Base-by-base conservation (phyloP, 2,329 filamentous ascomycete genomes). In the Colletotrichum siamense region DNA sequence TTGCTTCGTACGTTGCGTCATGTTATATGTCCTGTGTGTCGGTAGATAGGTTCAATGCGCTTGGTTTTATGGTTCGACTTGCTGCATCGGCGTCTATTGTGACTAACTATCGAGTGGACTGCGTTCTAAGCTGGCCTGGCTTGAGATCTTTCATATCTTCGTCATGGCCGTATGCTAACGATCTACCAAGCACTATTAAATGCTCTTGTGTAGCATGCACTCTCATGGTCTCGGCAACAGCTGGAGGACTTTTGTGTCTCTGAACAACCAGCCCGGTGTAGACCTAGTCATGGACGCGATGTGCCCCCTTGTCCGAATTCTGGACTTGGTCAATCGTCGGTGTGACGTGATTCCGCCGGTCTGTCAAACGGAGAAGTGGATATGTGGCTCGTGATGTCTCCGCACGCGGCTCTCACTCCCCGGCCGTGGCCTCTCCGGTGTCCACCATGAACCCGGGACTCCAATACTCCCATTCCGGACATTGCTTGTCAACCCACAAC, bases 401-500 rank as follows among this genome's bases (percentile, higher is more conserved):
- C 34, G 69, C 59, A 79, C 77, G 65, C 72, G 77, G 24, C 49
- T n/a, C 49, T 68, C 76, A 77, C 32, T 55, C 69, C 30, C 76
- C 78, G 63, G 77, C 81, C 28, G 74, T 61, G 44, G 79, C 73
- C 36, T 77, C 79, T 15, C 83, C 84, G 18, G 82, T 80, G 55
- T 88, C 88, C 4, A 88, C 83, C 88, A 96, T 95, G 77, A 94
- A 95, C 0, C 93, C 92, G 1, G 95, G 95, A 75, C 92, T 95
- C 97, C 97, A 99, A 81, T 98, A 99, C 85, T 99, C 96, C 84
- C 93, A 96, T 86, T 99, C 96, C 10, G 91, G 89, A 12, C 87
- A 93, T 86, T 98, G 96, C 79, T 92, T 92, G 85, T 99, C 97
- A 8, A 99, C 92, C 97, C 97, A 99, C 16, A 99, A 92, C 88